These are phyloP conservation scores for Gracilaria vermiculophylla DNA, from an alignment of 23 red algal genomes.

Conservation along the genomic window DNA sequence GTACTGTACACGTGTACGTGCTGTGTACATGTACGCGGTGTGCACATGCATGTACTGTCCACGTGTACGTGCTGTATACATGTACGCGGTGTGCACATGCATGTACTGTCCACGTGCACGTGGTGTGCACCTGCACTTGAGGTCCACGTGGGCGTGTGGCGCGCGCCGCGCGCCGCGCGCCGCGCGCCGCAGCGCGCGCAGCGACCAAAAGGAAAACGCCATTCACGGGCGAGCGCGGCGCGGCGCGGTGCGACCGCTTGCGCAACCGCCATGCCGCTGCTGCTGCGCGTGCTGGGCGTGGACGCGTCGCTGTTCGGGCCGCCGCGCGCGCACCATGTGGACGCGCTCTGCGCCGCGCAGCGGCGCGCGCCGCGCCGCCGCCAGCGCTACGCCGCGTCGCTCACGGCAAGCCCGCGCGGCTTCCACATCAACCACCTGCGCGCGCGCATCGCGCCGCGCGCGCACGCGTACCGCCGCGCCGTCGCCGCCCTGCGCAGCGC, in stretches of 20 bases:
- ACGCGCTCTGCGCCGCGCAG: neutral
- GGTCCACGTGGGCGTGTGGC: no score
- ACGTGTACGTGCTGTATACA: no score
- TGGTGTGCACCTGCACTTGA: no score
- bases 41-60: no score
- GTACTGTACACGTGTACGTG: no score
- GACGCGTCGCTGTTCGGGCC: neutral
- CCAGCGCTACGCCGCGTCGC: neutral
- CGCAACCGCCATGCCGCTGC: neutral
- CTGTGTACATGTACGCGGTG: no score
- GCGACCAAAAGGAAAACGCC: neutral
- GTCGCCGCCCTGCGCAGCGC: constrained; percentile 7
- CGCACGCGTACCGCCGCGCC: neutral
- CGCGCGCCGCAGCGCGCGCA: neutral
- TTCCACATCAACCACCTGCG: constrained; percentile 16
- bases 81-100: no score
- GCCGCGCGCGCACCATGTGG: neutral
- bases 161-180: no score
- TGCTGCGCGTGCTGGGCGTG: neutral
- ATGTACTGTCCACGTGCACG: no score
- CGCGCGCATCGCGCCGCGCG: neutral
- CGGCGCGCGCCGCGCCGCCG: neutral
- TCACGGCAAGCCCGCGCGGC: constrained; percentile 2
- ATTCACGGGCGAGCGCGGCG: neutral
- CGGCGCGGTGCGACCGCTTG: neutral